These are phyloP conservation scores for Cryptococcus sp. DNA, from an alignment of 1,284 basidiomycete genomes.

Conservation along the genomic window DNA sequence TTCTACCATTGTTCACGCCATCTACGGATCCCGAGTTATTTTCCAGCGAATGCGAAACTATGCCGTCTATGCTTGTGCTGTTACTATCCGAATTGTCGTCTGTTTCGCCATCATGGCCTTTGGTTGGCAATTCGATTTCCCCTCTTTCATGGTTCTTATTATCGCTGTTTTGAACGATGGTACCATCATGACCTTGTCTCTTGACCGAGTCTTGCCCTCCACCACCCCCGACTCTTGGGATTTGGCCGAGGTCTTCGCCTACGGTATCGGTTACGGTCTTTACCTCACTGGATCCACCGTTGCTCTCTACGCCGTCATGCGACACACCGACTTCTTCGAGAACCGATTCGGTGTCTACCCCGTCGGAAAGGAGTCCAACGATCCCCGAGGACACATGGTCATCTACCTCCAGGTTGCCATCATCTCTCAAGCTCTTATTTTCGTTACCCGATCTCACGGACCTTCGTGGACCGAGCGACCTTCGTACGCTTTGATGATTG, in stretches of 20 bases:
- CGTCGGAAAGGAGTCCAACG: constrained; percentile 52
- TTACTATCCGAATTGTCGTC: constrained; percentile 97
- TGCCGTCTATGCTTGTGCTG: constrained; percentile 89
- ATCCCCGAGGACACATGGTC: constrained; percentile 52
- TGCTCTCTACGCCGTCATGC: constrained; percentile 74
- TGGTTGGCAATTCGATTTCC: constrained; percentile 96
- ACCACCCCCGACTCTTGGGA: constrained; percentile 93
- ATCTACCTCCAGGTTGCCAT: constrained; percentile 87
- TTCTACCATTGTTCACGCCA: constrained; percentile 93
- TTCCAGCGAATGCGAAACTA: constrained; percentile 98
- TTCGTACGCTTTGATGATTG: constrained; percentile 77
- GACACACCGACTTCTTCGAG: constrained; percentile 86
- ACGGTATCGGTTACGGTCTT: constrained; percentile 89
- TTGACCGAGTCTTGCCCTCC: constrained; percentile 92
- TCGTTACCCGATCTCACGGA: constrained; percentile 90
- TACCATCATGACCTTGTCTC: constrained; percentile 97
- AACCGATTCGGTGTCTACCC: constrained; percentile 69
- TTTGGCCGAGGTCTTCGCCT: constrained; percentile 91
- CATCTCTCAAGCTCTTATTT: constrained; percentile 96
- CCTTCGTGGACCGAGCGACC: constrained; percentile 99
- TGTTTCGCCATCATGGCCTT: constrained; percentile 95
- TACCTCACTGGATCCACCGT: constrained; percentile 88
- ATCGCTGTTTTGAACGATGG: constrained; percentile 96
- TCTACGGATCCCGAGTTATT: constrained; percentile 89
- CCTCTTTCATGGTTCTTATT: constrained; percentile 98